Conservation (phyloP, 768 basidiomycete species). For the Tylopilus subfusipes region DNA sequence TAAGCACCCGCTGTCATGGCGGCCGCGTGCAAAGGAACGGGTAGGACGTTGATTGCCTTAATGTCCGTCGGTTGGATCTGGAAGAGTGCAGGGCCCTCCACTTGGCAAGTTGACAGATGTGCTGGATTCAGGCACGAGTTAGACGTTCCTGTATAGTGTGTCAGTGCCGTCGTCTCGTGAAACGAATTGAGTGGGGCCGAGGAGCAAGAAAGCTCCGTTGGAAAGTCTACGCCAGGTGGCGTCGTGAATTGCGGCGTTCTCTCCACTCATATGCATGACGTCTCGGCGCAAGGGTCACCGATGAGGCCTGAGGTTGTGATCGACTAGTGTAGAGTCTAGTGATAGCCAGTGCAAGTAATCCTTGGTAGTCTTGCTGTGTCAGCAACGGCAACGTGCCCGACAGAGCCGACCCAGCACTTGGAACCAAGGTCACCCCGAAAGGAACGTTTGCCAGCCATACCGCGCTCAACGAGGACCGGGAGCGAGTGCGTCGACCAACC, state of each 20-base stretch:
- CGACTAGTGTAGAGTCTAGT: no score
- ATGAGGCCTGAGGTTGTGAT: no score
- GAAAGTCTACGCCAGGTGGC: neutral
- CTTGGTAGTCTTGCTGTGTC: neutral
- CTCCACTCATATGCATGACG: no score
- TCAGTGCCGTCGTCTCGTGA: no score
- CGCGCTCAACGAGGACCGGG: constrained; percentile 1
- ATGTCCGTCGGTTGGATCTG: neutral
- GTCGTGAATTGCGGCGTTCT: no score
- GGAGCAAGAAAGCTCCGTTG: neutral
- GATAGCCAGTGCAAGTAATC: no score
- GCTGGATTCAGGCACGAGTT: constrained; percentile 6
- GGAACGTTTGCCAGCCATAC: constrained; percentile 6
- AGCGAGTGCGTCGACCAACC: neutral
- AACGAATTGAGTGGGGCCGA: no score
- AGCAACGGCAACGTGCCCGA: neutral
- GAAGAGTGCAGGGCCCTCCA: neutral
- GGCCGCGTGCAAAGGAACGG: constrained; percentile 2
- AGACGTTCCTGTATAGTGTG: neutral
- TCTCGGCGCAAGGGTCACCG: no score
- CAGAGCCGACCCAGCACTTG: neutral
- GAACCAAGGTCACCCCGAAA: neutral
- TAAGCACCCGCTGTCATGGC: constrained; percentile 10
- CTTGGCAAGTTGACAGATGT: neutral
- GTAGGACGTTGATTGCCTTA: neutral